Evolutionary conservation across 2,329 filamentous ascomycete genomes (phyloP), one percentile per base, ranked within the genome.

Genomic region (Pestalotiopsis sp.): DNA sequence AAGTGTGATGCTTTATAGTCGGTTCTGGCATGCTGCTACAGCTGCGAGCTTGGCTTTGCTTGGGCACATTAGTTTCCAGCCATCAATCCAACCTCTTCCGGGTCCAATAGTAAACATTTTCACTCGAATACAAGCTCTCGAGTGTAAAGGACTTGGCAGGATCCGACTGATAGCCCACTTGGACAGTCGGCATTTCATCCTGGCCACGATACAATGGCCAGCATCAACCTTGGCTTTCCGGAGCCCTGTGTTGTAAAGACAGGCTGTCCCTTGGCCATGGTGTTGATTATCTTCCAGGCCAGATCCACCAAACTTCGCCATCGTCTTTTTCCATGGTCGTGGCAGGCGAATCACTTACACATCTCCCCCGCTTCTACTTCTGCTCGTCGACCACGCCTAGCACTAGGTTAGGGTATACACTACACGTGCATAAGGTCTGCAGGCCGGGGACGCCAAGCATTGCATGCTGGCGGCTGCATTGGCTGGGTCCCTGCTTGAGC

Each of bases 401-500:
- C 48, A 57, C 52, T 59, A 35, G 24, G 48, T 39, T 13, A 48
- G 24, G 48, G 57, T 13, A 48, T n/a, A 22, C 20, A 22, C 48
- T 56, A 44, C 63, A 39, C n/a, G 30, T 35, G 58, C 58, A 24
- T 65, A 44, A 44, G 52, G 38, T 20, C 48, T 52, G 38, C 44
- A 52, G 44, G 44, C 20, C 17, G 17, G 44, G 44, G 44, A 9
- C 20, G 44, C 44, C 44, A 52, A 52, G 44, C 14, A 52, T 52
- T 35, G 30, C 30, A 35, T 35, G 30, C 30, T 35, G 30, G 30
- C 44, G 14, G 59, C 20, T 38, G 30, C 26, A 38, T 13, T 64
- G 44, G 17, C 44, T 52, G 20, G 35, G 61, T 66, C 64, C 64
- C 64, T 66, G 64, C 64, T 66, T 66, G 30, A 35, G 30, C 30